Percentiles rank a stretch among this genome's conserved stretches.
phyloP scores from a whole-genome alignment of 2,329 filamentous ascomycete species.

The Xylaria sp. region DNA sequence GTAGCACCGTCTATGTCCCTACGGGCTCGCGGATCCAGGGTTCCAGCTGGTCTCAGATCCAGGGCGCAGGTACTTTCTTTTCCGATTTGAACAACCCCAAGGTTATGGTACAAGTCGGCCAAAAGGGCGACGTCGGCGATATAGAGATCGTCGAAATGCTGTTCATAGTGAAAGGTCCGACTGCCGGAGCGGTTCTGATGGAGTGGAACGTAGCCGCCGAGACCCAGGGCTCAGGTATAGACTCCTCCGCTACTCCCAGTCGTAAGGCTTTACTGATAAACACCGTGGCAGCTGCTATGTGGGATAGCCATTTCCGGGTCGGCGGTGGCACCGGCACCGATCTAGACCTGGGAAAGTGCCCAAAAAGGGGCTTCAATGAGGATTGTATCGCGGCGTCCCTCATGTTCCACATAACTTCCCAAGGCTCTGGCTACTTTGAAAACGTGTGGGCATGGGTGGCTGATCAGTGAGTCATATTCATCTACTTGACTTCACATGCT shows the following conservation, averaged over 20 bases:
- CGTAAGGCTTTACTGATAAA: too few species aligned
- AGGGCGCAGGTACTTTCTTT: too few species aligned
- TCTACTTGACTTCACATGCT: too few species aligned
- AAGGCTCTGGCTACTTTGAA: constrained; percentile 55
- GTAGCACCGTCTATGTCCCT: constrained; percentile 51
- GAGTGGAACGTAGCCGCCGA: constrained; percentile 64
- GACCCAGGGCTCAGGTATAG: neutral
- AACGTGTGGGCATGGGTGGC: constrained; percentile 71
- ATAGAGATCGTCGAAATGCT: constrained; percentile 75
- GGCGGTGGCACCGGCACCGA: constrained; percentile 72
- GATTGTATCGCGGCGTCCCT: constrained; percentile 66
- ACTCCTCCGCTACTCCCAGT: too few species aligned
- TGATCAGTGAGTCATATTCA: too few species aligned
- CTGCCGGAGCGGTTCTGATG: constrained; percentile 71
- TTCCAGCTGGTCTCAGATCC: constrained; percentile 48
- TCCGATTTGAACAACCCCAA: constrained; percentile 56
- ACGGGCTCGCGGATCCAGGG: constrained; percentile 70
- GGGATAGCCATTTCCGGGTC: constrained; percentile 69
- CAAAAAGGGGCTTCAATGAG: constrained; percentile 50
- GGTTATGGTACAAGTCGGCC: constrained; percentile 69
- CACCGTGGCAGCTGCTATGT: constrained; percentile 15
- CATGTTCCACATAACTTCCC: constrained; percentile 51
- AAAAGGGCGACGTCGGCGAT: constrained; percentile 62
- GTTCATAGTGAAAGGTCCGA: constrained; percentile 68
- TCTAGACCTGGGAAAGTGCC: constrained; percentile 61